Evolutionary conservation across 2,329 filamentous ascomycete species (phyloP).

Genomic region (Aquanectria penicillioides): DNA sequence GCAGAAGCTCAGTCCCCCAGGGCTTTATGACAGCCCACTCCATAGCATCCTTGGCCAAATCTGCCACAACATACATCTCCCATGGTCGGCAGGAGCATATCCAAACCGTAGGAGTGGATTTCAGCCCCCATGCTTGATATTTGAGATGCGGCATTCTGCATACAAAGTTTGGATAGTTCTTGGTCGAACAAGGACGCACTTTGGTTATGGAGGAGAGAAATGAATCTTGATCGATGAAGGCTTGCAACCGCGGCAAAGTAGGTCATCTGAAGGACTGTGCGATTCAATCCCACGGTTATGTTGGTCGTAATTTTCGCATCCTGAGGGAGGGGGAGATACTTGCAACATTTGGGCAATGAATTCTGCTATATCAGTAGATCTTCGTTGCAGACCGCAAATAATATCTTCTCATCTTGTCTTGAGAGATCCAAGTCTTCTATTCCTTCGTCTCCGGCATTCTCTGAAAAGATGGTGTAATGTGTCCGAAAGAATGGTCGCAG

Average conservation of each 20-base stretch:
- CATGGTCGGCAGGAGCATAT: constrained; percentile 83
- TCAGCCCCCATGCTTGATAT: constrained; percentile 85
- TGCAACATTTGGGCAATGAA: constrained; percentile 75
- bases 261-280: constrained; percentile 89
- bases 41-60: constrained; percentile 22
- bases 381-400: constrained; percentile 65
- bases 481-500: constrained; percentile 87
- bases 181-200: constrained; percentile 73
- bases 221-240: constrained; percentile 91
- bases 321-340: constrained; percentile 66
- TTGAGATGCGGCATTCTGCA: constrained; percentile 83
- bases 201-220: constrained; percentile 63
- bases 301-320: background rate
- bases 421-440: constrained; percentile 48
- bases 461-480: constrained; percentile 85
- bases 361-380: constrained; percentile 79
- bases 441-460: constrained; percentile 78
- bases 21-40: too few relatives aligned
- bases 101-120: constrained; percentile 75
- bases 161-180: constrained; percentile 81
- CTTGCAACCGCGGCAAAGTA: constrained; percentile 91
- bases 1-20: too few relatives aligned
- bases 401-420: constrained; percentile 1
- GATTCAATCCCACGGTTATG: constrained; percentile 71
- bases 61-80: constrained; percentile 52